Evolutionary conservation across 805 yeast species (phyloP).

Genomic region (Candida coleopterorum): DNA sequence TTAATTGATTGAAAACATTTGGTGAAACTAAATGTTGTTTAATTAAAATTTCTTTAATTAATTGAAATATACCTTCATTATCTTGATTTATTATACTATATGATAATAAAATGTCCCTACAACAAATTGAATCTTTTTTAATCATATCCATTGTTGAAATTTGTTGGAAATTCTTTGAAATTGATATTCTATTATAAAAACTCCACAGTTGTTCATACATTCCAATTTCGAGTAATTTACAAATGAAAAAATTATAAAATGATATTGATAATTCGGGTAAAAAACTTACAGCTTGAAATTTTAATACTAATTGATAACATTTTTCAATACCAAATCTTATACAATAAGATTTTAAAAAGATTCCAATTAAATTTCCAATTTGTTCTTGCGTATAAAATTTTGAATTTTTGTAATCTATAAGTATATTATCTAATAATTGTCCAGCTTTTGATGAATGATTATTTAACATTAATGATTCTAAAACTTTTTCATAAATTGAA

Average conservation of each 20-base stretch:
- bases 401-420: constrained; percentile 39
- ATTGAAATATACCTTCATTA: constrained; percentile 27
- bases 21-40: constrained; percentile 26
- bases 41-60: constrained; percentile 31
- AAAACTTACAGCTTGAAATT: constrained; percentile 25
- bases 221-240: constrained; percentile 18
- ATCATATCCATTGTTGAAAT: constrained; percentile 9
- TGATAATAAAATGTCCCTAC: constrained; percentile 29
- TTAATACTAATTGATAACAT: constrained; percentile 21
- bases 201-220: constrained; percentile 23
- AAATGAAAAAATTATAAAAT: constrained; percentile 28
- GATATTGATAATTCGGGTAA: constrained; percentile 32
- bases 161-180: constrained; percentile 31
- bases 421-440: constrained; percentile 50
- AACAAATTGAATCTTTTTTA: constrained; percentile 8
- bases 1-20: constrained; percentile 24
- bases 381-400: constrained; percentile 16
- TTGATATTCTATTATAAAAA: constrained; percentile 28
- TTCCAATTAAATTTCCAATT: constrained; percentile 39
- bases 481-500: constrained; percentile 45
- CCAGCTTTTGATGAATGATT: constrained; percentile 49
- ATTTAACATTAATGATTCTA: constrained; percentile 49
- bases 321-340: constrained; percentile 12
- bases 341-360: constrained; percentile 32
- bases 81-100: constrained; percentile 31